These are phyloP conservation scores for Ogataea glucozyma DNA, from an alignment of 805 yeast genomes.

Conservation along the genomic window DNA sequence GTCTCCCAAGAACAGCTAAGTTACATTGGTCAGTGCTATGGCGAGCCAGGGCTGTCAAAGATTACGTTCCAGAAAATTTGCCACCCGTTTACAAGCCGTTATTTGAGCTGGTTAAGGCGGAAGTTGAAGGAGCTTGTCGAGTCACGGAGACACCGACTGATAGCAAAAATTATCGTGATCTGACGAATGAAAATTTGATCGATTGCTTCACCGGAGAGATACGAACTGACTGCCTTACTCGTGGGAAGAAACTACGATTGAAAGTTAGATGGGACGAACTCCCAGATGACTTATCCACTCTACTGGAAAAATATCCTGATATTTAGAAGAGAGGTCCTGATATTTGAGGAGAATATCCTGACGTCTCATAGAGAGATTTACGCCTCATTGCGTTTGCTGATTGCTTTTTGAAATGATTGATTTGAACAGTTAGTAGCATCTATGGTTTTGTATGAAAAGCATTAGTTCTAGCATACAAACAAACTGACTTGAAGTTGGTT, in stretches of 20 bases:
- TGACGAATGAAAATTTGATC: conserved; percentile 23
- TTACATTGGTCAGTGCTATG: conserved; percentile 68
- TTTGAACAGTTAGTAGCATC: no score
- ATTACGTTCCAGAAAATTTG: conserved; percentile 47
- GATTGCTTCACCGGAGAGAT: conserved; percentile 24
- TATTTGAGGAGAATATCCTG: not conserved
- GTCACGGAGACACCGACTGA: conserved; percentile 2
- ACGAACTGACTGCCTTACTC: conserved; percentile 9
- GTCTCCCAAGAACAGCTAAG: conserved; percentile 44
- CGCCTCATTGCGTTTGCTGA: no score
- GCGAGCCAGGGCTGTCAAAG: conserved; percentile 48
- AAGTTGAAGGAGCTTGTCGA: not conserved
- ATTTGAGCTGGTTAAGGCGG: conserved; percentile 14
- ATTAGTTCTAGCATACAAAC: not conserved
- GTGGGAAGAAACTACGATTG: conserved; percentile 17
- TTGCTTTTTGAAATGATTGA: no score
- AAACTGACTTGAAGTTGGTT: not conserved
- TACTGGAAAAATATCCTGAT: conserved; percentile 17
- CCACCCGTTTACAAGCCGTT: conserved; percentile 37
- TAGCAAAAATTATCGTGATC: conserved; percentile 10
- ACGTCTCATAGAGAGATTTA: no score
- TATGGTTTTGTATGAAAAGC: not conserved
- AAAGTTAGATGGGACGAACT: conserved; percentile 33
- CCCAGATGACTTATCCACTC: conserved; percentile 37
- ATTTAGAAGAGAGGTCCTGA: conserved; percentile 9